A percentile compares a stretch with the other conserved stretches of the same genome.
Evolutionary conservation across 2,329 filamentous ascomycete genomes (phyloP).

Genomic region (Sclerotinia borealis): DNA sequence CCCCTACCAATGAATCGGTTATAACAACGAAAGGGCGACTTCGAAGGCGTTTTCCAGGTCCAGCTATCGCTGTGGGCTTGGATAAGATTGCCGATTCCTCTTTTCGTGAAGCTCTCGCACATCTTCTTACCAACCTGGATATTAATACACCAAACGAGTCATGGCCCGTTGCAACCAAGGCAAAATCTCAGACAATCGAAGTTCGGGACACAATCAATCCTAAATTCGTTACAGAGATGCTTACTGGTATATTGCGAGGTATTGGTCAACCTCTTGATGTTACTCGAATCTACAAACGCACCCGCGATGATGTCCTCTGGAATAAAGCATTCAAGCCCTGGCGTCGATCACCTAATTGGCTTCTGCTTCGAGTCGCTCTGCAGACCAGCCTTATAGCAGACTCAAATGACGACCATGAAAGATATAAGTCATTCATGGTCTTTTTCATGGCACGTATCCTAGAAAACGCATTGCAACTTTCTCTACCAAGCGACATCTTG

Average conservation of each 20-base stretch:
- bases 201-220: too few species aligned
- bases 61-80: constrained; percentile 32
- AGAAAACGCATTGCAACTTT: constrained; percentile 15
- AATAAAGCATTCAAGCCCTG: constrained; percentile 36
- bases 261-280: constrained; percentile 32
- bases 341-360: constrained; percentile 49
- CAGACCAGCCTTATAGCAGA: too few species aligned
- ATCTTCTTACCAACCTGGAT: too few species aligned
- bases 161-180: too few species aligned
- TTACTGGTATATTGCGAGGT: constrained; percentile 40
- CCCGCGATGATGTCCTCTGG: constrained; percentile 50
- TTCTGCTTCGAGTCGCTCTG: constrained; percentile 46
- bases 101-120: too few species aligned
- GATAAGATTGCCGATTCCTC: too few species aligned
- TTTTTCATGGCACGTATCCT: constrained; percentile 39
- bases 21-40: constrained; percentile 37
- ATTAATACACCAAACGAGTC: too few species aligned
- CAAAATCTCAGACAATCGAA: too few species aligned
- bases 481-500: constrained; percentile 30
- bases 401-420: too few species aligned
- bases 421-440: constrained; percentile 48
- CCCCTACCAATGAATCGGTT: constrained; percentile 36
- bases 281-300: constrained; percentile 42
- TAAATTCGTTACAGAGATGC: constrained; percentile 45
- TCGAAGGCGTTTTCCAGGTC: constrained; percentile 39